Base-by-base conservation (phyloP, 257 asterid species). In the Cordia subcordata region DNA sequence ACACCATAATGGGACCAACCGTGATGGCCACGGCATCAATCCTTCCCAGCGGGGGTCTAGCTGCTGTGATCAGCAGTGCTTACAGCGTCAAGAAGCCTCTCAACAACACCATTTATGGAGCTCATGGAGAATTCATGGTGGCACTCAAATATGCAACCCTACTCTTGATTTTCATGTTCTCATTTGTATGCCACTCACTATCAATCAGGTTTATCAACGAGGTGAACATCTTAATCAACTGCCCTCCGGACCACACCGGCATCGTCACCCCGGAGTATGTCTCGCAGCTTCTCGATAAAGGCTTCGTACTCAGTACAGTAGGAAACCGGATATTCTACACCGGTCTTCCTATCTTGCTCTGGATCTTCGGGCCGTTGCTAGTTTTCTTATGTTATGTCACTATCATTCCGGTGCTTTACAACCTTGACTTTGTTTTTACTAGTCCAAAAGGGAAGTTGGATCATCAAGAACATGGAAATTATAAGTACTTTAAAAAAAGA, bases 11-110 rank as follows among this genome's bases (percentile, higher is more conserved):
- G 98, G 94, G 96, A 19, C 78, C 89, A 18, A 90, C 95, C 4
- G 68, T 90, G 11, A 90, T 90, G 98, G 98, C 98, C 49, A 90
- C 98, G 5, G 79, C 94, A 14, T 90, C 98, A 9, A 79, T 90
- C 67, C 96, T 90, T 42, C 86, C 87, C 20, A 76, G 81, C 68
- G 73, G 76, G 4, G 98, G 96, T 32, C 79, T 90, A 0, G 98
- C 98, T 6, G 98, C 96, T 4, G 88, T 90, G 44, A 77, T 90
- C 44, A 90, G 98, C 81, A 90, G 98, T 77, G 85, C 87, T 0
- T 90, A 90, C 77, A 90, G 89, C 76, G 68, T 90, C 38, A 90
- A 90, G 64, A 83, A 90, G 45, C 96, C 98, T 15, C 49, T 90
- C 11, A 83, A 80, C 70, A 95, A 90, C 74, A 53, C 76, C 49